Conservation (phyloP, 192 early-diverging fungal species). For the Podila verticillata region DNA sequence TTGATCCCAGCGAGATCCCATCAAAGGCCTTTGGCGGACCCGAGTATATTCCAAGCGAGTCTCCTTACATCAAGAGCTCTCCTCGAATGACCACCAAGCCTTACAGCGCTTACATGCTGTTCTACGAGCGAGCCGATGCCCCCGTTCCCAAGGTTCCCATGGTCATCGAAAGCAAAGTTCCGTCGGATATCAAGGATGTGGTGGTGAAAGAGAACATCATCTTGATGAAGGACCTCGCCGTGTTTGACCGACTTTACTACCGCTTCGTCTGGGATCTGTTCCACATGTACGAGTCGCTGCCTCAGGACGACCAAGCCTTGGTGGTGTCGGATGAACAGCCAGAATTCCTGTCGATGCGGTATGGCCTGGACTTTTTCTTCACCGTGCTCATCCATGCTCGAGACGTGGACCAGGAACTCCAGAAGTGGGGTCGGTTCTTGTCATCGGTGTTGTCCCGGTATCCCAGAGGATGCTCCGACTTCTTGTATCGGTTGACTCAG, state of each 20-base stretch:
- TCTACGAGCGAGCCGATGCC: constrained; percentile 51
- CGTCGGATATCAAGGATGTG: constrained; percentile 45
- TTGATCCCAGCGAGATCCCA: constrained; percentile 59
- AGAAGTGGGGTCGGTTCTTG: constrained; percentile 51
- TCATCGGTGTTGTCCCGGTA: constrained; percentile 34
- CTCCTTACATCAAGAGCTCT: constrained; percentile 45
- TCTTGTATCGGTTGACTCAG: constrained; percentile 30
- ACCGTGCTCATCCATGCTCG: constrained; percentile 45
- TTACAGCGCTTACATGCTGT: constrained; percentile 66
- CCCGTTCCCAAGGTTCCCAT: neutral
- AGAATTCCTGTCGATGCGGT: constrained; percentile 37
- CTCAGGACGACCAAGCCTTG: neutral
- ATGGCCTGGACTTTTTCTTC: constrained; percentile 52
- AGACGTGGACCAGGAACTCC: constrained; percentile 49
- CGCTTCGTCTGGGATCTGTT: constrained; percentile 52
- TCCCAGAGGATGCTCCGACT: constrained; percentile 43
- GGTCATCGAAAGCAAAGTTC: neutral
- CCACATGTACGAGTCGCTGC: constrained; percentile 14
- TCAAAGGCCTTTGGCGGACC: constrained; percentile 56
- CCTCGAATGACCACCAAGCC: constrained; percentile 52
- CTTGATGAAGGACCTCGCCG: constrained; percentile 45
- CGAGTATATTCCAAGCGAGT: constrained; percentile 52
- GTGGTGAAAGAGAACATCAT: constrained; percentile 50
- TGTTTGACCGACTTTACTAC: constrained; percentile 56
- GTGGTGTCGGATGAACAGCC: neutral